A percentile compares a stretch with the other conserved stretches of the same genome.
Evolutionary conservation across 441 rosid species (phyloP).

Genomic region (Gossypium laxum): DNA sequence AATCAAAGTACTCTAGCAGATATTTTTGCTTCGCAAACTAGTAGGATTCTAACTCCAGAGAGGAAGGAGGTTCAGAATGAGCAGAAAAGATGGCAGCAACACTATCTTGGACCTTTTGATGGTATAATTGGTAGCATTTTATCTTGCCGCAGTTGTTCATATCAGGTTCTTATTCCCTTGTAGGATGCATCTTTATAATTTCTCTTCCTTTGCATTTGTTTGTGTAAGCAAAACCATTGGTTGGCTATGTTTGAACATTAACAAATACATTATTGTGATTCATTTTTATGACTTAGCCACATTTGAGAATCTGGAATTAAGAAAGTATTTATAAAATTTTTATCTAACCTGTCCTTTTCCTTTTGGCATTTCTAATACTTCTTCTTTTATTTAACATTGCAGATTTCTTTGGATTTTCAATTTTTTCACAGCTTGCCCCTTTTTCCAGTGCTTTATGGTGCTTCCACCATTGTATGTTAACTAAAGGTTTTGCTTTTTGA

Average conservation of each 20-base stretch:
- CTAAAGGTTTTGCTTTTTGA: constrained; percentile 33
- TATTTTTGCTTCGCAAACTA: constrained; percentile 31
- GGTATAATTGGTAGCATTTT: constrained; percentile 64
- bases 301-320: constrained; percentile 3
- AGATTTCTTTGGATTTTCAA: constrained; percentile 77
- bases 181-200: constrained; percentile 8
- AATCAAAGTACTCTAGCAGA: constrained; percentile 36
- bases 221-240: background rate
- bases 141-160: constrained; percentile 62
- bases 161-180: constrained; percentile 46
- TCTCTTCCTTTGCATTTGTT: background rate
- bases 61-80: constrained; percentile 31
- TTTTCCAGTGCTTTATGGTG: constrained; percentile 40
- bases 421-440: constrained; percentile 72
- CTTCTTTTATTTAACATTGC: constrained; percentile 22
- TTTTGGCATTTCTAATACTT: background rate
- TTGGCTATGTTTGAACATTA: constrained; percentile 3
- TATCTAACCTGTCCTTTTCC: background rate
- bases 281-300: background rate
- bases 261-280: background rate
- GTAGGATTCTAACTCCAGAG: constrained; percentile 41
- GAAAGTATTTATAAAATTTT: background rate
- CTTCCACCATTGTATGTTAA: constrained; percentile 63
- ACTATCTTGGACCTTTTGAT: constrained; percentile 72
- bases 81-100: constrained; percentile 64